Percentiles rank a stretch among this genome's conserved stretches.
phyloP scores from a whole-genome alignment of 805 yeast genomes.

The Scheffersomyces amazonensis region DNA sequence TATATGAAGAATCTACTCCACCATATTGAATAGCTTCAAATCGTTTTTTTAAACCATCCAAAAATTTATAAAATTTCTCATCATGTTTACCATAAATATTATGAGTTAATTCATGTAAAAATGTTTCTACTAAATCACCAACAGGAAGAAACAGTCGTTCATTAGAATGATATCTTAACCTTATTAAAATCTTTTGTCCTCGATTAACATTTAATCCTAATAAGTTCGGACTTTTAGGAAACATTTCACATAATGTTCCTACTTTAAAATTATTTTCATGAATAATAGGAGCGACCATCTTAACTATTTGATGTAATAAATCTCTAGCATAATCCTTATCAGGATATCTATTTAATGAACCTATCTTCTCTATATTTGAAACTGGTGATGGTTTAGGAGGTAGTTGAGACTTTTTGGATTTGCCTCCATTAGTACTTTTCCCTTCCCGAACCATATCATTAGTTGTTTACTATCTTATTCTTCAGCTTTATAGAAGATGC shows the following conservation, averaged over 20 bases:
- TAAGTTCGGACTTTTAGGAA: conserved; percentile 61
- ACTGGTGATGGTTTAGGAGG: conserved; percentile 32
- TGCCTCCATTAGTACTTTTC: background rate
- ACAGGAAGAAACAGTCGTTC: conserved; percentile 56
- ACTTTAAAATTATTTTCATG: conserved; percentile 63
- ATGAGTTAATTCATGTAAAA: conserved; percentile 87
- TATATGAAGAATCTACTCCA: conserved; percentile 44
- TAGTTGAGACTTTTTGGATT: background rate
- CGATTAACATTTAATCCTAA: conserved; percentile 80
- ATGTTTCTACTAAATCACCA: conserved; percentile 70
- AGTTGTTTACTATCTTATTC: too few species aligned
- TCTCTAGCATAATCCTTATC: conserved; percentile 41
- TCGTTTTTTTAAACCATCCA: conserved; percentile 60
- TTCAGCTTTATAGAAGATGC: too few species aligned
- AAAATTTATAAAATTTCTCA: conserved; percentile 57
- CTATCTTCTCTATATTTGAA: conserved; percentile 32
- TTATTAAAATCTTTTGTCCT: conserved; percentile 69
- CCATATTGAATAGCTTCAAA: conserved; percentile 42
- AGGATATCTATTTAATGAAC: conserved; percentile 31
- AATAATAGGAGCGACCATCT: conserved; percentile 75
- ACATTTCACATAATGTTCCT: conserved; percentile 72
- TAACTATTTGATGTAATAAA: conserved; percentile 66
- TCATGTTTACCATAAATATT: conserved; percentile 81
- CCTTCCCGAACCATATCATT: conserved; percentile 12
- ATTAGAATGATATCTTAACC: conserved; percentile 63